Evolutionary conservation across 2,329 filamentous ascomycete species (phyloP).

Genomic region (Cucurbitaria berberidis): DNA sequence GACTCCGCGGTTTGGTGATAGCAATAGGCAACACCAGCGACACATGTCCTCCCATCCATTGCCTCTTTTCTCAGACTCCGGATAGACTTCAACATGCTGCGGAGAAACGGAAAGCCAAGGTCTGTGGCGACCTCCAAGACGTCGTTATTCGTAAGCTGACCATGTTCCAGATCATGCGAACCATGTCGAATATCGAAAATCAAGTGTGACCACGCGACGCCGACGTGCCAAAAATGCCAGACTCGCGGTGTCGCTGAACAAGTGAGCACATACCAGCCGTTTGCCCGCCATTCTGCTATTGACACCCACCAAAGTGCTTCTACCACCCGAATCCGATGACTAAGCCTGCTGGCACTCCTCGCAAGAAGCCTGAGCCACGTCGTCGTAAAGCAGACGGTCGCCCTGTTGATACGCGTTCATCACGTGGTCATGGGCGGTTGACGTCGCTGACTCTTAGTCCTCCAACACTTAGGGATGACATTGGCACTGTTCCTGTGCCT

Average conservation of each 20-base stretch:
- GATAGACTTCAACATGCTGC: conserved; percentile 30
- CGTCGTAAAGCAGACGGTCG: conserved; percentile 30
- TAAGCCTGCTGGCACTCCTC: conserved; percentile 43
- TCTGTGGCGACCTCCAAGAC: conserved; percentile 15
- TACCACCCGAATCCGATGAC: conserved; percentile 48
- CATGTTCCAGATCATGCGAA: conserved; percentile 37
- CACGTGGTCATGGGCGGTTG: conserved; percentile 25
- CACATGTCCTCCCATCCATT: background rate
- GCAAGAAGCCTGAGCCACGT: conserved; percentile 44
- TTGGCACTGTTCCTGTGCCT: conserved; percentile 11
- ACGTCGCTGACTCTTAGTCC: conserved; percentile 35
- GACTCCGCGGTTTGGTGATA: background rate
- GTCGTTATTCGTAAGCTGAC: conserved; percentile 19
- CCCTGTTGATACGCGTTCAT: conserved; percentile 13
- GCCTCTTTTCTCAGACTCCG: background rate
- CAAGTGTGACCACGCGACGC: conserved; percentile 43
- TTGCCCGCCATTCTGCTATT: conserved; percentile 4
- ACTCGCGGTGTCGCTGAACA: conserved; percentile 41
- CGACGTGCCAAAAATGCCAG: conserved; percentile 44
- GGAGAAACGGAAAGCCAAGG: conserved; percentile 47
- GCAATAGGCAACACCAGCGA: background rate
- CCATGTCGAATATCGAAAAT: conserved; percentile 47
- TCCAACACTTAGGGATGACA: conserved; percentile 36
- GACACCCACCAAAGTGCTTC: conserved; percentile 35
- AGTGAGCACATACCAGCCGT: conserved; percentile 22